Conservation (phyloP, 345 rosid species). For the Linum tenue region DNA sequence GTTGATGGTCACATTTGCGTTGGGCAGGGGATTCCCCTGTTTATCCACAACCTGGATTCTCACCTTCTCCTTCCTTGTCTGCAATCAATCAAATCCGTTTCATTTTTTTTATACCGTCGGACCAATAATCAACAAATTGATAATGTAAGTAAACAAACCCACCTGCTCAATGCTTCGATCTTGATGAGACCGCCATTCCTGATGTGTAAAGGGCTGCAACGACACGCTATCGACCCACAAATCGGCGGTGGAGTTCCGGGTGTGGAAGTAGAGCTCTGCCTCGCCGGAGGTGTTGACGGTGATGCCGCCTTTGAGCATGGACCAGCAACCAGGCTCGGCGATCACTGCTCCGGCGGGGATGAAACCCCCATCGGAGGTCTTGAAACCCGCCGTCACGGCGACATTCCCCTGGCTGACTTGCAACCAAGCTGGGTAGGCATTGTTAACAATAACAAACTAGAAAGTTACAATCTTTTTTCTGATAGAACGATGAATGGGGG, state of each 20-base stretch:
- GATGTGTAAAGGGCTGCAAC: slow-evolving; percentile 58
- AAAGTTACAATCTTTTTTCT: background rate
- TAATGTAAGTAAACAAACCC: background rate
- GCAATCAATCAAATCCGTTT: slow-evolving; percentile 1
- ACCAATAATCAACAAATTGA: background rate
- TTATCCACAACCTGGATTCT: slow-evolving; percentile 38
- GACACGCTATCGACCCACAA: slow-evolving; percentile 80
- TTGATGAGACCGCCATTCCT: slow-evolving; percentile 73
- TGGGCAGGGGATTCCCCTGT: slow-evolving; percentile 35
- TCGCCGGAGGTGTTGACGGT: slow-evolving; percentile 30
- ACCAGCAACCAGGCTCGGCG: slow-evolving; percentile 68
- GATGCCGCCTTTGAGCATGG: slow-evolving; percentile 67
- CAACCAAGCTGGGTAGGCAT: slow-evolving; percentile 47
- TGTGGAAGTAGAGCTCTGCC: slow-evolving; percentile 58
- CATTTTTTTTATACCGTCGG: background rate
- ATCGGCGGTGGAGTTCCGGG: slow-evolving; percentile 40
- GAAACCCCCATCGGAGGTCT: slow-evolving; percentile 25
- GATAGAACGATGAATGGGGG: background rate
- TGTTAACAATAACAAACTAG: background rate
- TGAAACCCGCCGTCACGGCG: slow-evolving; percentile 32
- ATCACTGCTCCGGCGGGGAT: slow-evolving; percentile 34
- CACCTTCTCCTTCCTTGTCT: slow-evolving; percentile 36
- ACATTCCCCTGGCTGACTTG: slow-evolving; percentile 36
- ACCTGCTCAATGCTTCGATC: slow-evolving; percentile 43
- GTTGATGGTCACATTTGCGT: slow-evolving; percentile 38